Conservation (phyloP, 176 grass and related monocot genomes). For the Zoysia pacifica region DNA sequence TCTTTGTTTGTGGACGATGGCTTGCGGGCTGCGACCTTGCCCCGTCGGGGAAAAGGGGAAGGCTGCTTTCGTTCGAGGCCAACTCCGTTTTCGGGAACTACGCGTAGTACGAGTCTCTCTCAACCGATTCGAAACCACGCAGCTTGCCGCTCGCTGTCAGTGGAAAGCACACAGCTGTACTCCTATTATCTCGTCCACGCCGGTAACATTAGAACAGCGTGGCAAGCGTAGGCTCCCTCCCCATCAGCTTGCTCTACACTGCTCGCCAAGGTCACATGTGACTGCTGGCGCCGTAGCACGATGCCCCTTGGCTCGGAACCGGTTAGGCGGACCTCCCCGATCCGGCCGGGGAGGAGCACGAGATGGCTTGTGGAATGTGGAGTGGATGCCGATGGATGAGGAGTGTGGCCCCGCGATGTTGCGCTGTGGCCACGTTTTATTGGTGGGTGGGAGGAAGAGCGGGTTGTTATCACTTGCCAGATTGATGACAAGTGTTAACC, state of each 20-base stretch:
- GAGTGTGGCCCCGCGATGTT: not conserved
- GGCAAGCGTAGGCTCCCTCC: not conserved
- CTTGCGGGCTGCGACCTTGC: not conserved
- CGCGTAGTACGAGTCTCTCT: not conserved
- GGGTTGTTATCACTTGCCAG: not conserved
- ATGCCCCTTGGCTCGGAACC: not conserved
- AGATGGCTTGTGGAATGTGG: not conserved
- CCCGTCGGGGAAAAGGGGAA: not conserved
- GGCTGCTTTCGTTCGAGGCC: slow-evolving; percentile 28
- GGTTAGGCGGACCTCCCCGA: slow-evolving; percentile 23
- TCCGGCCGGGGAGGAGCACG: not conserved
- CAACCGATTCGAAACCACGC: not conserved
- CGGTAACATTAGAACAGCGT: not conserved
- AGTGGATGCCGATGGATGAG: not conserved
- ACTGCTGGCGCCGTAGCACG: not conserved
- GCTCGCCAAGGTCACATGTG: not conserved
- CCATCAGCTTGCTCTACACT: not conserved
- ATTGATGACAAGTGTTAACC: not conserved
- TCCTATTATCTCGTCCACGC: not conserved
- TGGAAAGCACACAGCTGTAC: slow-evolving; percentile 3
- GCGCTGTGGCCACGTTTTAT: slow-evolving; percentile 17
- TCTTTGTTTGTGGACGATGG: not conserved
- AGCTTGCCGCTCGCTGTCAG: not conserved
- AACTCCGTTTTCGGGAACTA: slow-evolving; percentile 33
- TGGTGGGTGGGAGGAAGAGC: not conserved